These are phyloP conservation scores for Trypanosoma rangeli DNA, from an alignment of 208 protist genomes.

Conservation along the genomic window DNA sequence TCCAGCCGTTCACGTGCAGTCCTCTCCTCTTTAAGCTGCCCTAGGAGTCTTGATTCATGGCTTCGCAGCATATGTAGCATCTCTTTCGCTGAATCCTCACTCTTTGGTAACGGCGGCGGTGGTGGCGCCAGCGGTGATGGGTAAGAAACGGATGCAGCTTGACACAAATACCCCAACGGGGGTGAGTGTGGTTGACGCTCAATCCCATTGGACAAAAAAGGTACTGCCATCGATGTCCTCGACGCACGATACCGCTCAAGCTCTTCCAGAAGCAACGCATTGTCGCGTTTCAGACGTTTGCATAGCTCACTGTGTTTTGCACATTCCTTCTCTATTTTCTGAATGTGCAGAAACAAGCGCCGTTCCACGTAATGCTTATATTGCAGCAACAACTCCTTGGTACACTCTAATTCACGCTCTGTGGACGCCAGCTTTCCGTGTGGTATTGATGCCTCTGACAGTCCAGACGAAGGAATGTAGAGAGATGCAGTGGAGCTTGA, in stretches of 20 bases:
- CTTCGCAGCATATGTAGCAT: conserved; percentile 6
- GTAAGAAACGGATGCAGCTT: neutral
- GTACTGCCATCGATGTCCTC: neutral
- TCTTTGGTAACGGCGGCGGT: neutral
- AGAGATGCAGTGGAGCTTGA: neutral
- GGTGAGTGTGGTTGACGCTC: neutral
- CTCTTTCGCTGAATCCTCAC: neutral
- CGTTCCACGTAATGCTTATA: conserved; percentile 34
- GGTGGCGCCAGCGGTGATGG: neutral
- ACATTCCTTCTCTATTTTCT: conserved; percentile 11
- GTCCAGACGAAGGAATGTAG: neutral
- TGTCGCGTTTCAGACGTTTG: conserved; percentile 20
- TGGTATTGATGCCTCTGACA: neutral
- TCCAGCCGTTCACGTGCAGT: neutral
- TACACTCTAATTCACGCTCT: conserved; percentile 4
- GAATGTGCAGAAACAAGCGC: conserved; percentile 25
- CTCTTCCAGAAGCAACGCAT: conserved; percentile 16
- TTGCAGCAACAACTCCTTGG: conserved; percentile 18
- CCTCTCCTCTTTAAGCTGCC: conserved; percentile 5
- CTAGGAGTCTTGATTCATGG: conserved; percentile 7
- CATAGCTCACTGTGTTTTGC: conserved; percentile 1
- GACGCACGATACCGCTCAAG: conserved; percentile 1
- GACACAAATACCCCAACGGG: too few species aligned
- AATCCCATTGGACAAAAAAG: neutral
- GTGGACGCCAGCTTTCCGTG: neutral